These are phyloP conservation scores for Nadsonia commutata DNA, from an alignment of 1,139 yeast genomes.

Conservation along the genomic window DNA sequence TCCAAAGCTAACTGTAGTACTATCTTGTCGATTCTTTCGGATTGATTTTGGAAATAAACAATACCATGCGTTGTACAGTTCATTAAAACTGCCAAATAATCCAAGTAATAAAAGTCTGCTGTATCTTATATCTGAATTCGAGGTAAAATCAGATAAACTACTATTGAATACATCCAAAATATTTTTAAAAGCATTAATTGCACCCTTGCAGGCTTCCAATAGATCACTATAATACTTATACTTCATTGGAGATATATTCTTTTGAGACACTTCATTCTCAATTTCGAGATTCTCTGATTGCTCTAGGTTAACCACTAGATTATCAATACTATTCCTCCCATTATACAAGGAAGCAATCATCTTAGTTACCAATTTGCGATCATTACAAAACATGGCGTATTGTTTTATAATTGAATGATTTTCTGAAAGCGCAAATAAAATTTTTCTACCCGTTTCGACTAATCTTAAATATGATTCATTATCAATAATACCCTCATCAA, in stretches of 20 bases:
- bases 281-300: slow-evolving; percentile 6
- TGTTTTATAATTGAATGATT: slow-evolving; percentile 55
- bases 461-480: slow-evolving; percentile 6
- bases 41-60: slow-evolving; percentile 27
- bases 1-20: slow-evolving; percentile 4
- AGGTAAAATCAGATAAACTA: slow-evolving; percentile 21
- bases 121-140: slow-evolving; percentile 42
- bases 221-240: not conserved
- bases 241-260: not conserved
- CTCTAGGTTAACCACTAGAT: slow-evolving; percentile 16
- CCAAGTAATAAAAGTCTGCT: slow-evolving; percentile 61
- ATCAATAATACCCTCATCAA: slow-evolving; percentile 7
- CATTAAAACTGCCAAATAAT: slow-evolving; percentile 59
- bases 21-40: not conserved
- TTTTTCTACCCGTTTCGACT: slow-evolving; percentile 24
- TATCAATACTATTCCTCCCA: slow-evolving; percentile 27
- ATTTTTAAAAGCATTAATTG: slow-evolving; percentile 9
- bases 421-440: slow-evolving; percentile 39
- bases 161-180: slow-evolving; percentile 13
- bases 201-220: slow-evolving; percentile 6
- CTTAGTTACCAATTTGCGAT: slow-evolving; percentile 44
- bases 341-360: slow-evolving; percentile 41
- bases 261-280: not conserved
- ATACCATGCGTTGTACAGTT: slow-evolving; percentile 58
- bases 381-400: slow-evolving; percentile 52